Conservation (phyloP, 2,329 filamentous ascomycete genomes). For the Leptodontidium sp. region DNA sequence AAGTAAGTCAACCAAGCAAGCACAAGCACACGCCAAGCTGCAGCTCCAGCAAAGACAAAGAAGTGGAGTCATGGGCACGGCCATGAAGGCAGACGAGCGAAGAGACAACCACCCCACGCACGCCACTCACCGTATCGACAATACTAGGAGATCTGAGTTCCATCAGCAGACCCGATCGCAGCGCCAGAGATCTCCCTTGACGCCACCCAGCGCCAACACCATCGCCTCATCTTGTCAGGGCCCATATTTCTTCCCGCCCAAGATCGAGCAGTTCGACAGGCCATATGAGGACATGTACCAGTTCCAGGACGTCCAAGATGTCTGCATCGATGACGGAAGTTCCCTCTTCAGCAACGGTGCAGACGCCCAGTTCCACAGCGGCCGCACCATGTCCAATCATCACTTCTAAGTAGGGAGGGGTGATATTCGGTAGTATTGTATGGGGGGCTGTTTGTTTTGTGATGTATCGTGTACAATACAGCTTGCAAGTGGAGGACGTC, state of each 20-base stretch:
- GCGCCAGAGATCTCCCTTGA: constrained; percentile 37
- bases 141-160: constrained; percentile 19
- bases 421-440: not conserved
- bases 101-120: constrained; percentile 11
- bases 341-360: constrained; percentile 41
- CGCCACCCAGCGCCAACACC: constrained; percentile 35
- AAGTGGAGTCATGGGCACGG: constrained; percentile 8
- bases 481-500: not conserved
- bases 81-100: constrained; percentile 23
- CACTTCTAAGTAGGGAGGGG: constrained; percentile 1
- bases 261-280: constrained; percentile 34
- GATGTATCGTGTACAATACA: constrained; percentile 25
- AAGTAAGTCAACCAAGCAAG: constrained; percentile 37
- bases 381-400: constrained; percentile 30
- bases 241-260: constrained; percentile 37
- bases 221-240: constrained; percentile 22
- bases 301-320: constrained; percentile 42
- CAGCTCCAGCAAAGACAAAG: constrained; percentile 32
- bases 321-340: constrained; percentile 37
- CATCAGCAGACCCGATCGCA: constrained; percentile 16
- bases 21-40: constrained; percentile 37
- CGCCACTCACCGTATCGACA: constrained; percentile 13
- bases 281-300: constrained; percentile 38
- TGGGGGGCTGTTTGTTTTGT: constrained; percentile 4
- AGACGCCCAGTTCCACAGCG: constrained; percentile 29